Evolutionary conservation across 495 filamentous ascomycete genomes (phyloP), one percentile per base, ranked within the genome.

Genomic region (Stereocaulon alpinum): DNA sequence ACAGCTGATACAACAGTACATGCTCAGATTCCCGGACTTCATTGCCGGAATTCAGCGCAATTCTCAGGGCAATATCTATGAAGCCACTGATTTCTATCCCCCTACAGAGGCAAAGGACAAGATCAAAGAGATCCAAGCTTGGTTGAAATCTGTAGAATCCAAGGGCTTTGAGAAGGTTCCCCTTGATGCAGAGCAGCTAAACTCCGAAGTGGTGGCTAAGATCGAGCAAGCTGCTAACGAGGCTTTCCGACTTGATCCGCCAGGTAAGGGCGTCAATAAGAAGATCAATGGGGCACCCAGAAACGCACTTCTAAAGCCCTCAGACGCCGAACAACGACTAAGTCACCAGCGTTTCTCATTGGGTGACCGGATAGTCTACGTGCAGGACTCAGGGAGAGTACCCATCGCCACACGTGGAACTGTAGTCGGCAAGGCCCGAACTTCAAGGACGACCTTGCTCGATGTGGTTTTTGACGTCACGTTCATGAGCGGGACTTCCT

Each of bases 401-500:
- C 94, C 94, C 0, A 95, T 97, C 66, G 92, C 88, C 40, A 87
- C 85, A 52, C 82, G 86, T 50, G 94, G 94, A 57, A 99, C 94
- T 4, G 88, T 97, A 11, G 82, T 96, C 49, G 94, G 94, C 18
- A 84, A 95, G 64, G 96, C 89, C 37, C 82, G 88, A 37, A 96
- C 91, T 2, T 71, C 89, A 20, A 85, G 88, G 41, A 85, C 84
- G 14, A 83, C 85, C 24, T 75, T 96, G 37, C 79, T 99, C 29
- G 94, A 99, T 69, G 81, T 97, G 54, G 84, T 99, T 4, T 97
- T 95, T 67, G 94, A 99, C 67, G 79, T 80, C 18, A 86, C 87
- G 3, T 99, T 99, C 70, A 96, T 99, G 90, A 91, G 88, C 60
- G 94, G 92, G 54, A 96, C 89, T 0, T 90, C 86, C 0, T 78